Evolutionary conservation across 352 stramenopile genomes (phyloP).

Genomic region (Phytophthora podocarpi): DNA sequence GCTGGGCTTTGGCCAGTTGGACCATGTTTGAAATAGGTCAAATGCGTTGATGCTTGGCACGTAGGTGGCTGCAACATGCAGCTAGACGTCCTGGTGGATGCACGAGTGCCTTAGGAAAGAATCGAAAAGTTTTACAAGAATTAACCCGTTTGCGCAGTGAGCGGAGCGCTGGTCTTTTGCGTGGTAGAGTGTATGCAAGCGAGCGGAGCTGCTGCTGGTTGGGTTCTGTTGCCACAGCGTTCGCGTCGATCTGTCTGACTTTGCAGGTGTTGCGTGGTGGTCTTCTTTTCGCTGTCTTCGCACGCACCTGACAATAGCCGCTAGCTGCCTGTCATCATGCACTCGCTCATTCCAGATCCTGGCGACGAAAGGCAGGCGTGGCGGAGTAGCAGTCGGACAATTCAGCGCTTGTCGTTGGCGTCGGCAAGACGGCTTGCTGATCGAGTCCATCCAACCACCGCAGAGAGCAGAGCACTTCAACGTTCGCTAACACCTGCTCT

Average conservation of each 20-base stretch:
- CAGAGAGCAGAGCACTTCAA: conserved; percentile 30
- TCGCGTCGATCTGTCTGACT: background rate
- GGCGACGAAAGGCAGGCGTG: conserved; percentile 4
- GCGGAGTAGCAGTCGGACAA: background rate
- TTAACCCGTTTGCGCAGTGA: conserved; percentile 20
- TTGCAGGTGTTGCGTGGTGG: background rate
- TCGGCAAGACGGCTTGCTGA: conserved; percentile 22
- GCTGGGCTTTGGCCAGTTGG: background rate
- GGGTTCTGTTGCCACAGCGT: too few relatives aligned
- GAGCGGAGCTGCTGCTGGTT: too few relatives aligned
- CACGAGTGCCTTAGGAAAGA: conserved; percentile 10
- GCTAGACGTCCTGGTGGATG: background rate
- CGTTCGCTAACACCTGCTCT: conserved; percentile 10
- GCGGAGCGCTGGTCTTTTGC: too few relatives aligned
- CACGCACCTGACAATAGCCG: too few relatives aligned
- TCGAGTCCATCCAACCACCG: conserved; percentile 8
- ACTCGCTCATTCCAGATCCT: conserved; percentile 21
- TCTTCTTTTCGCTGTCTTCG: background rate
- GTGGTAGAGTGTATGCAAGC: too few relatives aligned
- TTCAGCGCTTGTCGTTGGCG: background rate
- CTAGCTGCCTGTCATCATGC: background rate
- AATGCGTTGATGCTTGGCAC: conserved; percentile 9
- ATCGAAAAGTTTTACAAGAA: conserved; percentile 37
- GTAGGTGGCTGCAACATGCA: background rate
- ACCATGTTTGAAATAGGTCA: conserved; percentile 33